Conservation (phyloP, 2,329 filamentous ascomycete species). For the Xylariaceae sp. region DNA sequence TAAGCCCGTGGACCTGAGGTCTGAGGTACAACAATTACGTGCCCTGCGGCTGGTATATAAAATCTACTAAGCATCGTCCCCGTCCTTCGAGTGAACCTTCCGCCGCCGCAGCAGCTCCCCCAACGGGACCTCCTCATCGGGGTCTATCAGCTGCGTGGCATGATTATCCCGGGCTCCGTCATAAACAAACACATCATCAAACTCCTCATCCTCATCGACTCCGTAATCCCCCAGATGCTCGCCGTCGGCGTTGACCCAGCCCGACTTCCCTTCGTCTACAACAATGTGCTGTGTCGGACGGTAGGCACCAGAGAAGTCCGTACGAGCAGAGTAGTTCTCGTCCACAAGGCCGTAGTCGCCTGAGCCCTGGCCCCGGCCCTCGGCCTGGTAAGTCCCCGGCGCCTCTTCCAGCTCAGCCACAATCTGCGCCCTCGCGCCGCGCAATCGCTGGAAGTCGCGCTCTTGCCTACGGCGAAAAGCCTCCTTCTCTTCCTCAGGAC, state of each 20-base stretch:
- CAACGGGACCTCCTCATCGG: conserved; percentile 55
- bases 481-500: conserved; percentile 43
- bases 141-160: conserved; percentile 3
- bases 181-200: conserved; percentile 23
- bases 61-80: conserved; percentile 28
- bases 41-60: background rate
- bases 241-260: conserved; percentile 72
- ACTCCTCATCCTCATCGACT: conserved; percentile 70
- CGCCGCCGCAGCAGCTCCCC: conserved; percentile 61
- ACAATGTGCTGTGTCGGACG: conserved; percentile 11
- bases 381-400: background rate
- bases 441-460: conserved; percentile 41
- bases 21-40: too few relatives aligned
- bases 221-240: conserved; percentile 72
- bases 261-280: conserved; percentile 46
- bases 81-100: conserved; percentile 37
- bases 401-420: conserved; percentile 50
- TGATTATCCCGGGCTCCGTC: conserved; percentile 29
- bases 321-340: background rate
- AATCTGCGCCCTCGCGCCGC: conserved; percentile 35
- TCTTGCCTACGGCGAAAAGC: conserved; percentile 50
- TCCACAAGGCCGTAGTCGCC: too few relatives aligned
- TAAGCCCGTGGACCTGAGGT: too few relatives aligned
- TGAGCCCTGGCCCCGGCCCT: too few relatives aligned
- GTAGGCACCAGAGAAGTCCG: background rate